phyloP scores from a whole-genome alignment of 1,284 basidiomycete species.

The Abortiporus biennis region DNA sequence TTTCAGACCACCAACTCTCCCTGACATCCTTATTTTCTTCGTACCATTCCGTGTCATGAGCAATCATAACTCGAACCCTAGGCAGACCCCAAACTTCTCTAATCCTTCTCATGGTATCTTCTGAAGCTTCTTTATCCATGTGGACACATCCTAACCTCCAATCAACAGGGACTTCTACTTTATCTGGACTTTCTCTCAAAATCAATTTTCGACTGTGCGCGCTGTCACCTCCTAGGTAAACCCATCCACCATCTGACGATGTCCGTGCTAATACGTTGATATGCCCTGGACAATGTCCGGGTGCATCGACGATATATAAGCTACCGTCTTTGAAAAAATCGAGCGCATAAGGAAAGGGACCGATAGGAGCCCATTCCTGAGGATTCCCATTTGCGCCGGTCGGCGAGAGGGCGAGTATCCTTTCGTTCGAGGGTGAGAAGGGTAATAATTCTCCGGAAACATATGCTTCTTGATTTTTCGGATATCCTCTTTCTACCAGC shows the following conservation, averaged over 20 bases:
- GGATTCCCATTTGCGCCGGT: no score
- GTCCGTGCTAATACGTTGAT: conserved; percentile 31
- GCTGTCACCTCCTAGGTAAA: conserved; percentile 51
- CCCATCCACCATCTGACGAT: conserved; percentile 47
- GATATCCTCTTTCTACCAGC: conserved; percentile 17
- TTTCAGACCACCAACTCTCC: no score
- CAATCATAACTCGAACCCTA: conserved; percentile 40
- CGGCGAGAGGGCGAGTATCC: no score
- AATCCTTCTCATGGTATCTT: conserved; percentile 36
- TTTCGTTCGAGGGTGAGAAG: no score
- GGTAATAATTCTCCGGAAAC: no score
- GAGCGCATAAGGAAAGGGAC: conserved; percentile 21
- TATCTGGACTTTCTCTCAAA: conserved; percentile 37
- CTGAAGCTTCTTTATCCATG: conserved; percentile 33
- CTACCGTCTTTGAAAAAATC: conserved; percentile 23
- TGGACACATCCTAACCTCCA: conserved; percentile 33
- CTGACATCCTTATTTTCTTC: conserved; percentile 38
- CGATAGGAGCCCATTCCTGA: no score
- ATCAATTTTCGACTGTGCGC: conserved; percentile 50
- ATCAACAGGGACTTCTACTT: conserved; percentile 21
- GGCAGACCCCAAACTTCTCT: conserved; percentile 29
- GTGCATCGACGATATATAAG: conserved; percentile 23
- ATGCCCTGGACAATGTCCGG: conserved; percentile 27
- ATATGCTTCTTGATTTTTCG: conserved; percentile 17
- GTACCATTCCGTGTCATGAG: conserved; percentile 51